These are phyloP conservation scores for Turnera subulata DNA, from an alignment of 345 rosid genomes.

Conservation along the genomic window DNA sequence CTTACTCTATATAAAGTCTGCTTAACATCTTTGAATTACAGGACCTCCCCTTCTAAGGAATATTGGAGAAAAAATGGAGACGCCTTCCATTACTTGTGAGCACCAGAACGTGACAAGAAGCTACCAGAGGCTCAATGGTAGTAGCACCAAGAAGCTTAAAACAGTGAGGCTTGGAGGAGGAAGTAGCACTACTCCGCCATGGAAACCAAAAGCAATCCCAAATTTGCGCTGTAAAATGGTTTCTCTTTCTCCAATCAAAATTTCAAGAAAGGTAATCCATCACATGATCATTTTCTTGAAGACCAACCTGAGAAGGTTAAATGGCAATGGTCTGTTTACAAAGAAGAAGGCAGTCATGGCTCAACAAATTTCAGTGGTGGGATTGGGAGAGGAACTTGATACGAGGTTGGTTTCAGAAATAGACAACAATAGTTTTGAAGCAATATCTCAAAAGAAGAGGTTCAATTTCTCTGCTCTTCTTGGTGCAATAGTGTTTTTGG, in stretches of 20 bases:
- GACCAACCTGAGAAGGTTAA: constrained; percentile 17
- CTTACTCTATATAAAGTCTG: too few relatives aligned
- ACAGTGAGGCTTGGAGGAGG: constrained; percentile 29
- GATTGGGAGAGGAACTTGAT: constrained; percentile 33
- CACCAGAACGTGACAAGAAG: constrained; percentile 34
- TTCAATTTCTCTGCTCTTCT: constrained; percentile 10
- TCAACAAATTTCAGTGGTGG: constrained; percentile 14
- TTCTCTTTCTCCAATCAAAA: constrained; percentile 29
- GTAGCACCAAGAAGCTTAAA: constrained; percentile 27
- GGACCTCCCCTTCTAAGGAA: too few relatives aligned
- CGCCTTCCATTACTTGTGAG: constrained; percentile 10
- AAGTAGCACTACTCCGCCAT: neutral
- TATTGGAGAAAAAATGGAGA: constrained; percentile 22
- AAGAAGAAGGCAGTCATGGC: constrained; percentile 26
- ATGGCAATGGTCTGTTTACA: constrained; percentile 6
- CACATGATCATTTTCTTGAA: constrained; percentile 30
- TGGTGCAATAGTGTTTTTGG: too few relatives aligned
- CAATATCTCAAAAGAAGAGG: too few relatives aligned
- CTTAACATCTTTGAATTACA: too few relatives aligned
- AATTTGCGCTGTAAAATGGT: constrained; percentile 10
- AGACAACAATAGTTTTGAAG: too few relatives aligned
- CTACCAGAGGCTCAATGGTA: constrained; percentile 27
- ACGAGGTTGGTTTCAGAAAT: constrained; percentile 27
- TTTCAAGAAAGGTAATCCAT: constrained; percentile 32
- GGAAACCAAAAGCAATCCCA: neutral